phyloP scores from a whole-genome alignment of 2,329 filamentous ascomycete species.

The Juglanconis sp. region DNA sequence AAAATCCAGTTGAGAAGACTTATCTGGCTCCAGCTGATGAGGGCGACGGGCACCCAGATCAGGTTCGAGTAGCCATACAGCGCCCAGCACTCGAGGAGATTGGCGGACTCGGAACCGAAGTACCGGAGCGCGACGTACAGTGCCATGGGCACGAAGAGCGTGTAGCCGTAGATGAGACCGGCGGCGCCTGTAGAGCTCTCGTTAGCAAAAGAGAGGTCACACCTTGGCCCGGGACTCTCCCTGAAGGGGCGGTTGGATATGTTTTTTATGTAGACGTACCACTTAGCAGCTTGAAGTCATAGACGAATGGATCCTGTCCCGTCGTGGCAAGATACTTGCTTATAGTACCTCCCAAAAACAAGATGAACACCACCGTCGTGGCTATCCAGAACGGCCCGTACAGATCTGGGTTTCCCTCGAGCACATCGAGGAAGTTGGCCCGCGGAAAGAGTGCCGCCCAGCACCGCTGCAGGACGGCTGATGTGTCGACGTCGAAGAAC shows the following conservation, averaged over 20 bases:
- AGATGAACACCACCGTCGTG: conserved; percentile 90
- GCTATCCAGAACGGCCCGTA: conserved; percentile 99
- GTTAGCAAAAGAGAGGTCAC: neutral
- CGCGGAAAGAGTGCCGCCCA: conserved; percentile 85
- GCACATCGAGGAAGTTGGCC: conserved; percentile 91
- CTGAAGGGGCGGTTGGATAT: neutral
- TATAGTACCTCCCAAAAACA: conserved; percentile 94
- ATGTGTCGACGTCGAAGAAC: conserved; percentile 98
- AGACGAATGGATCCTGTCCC: conserved; percentile 72
- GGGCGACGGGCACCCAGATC: conserved; percentile 92
- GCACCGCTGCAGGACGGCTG: conserved; percentile 82
- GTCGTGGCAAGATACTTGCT: conserved; percentile 78
- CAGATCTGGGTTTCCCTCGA: conserved; percentile 93
- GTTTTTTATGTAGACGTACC: conserved; percentile 47
- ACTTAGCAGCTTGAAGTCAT: conserved; percentile 86
- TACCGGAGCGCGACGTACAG: conserved; percentile 89
- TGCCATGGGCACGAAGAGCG: conserved; percentile 75
- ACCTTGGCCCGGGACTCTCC: neutral
- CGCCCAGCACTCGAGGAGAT: conserved; percentile 91
- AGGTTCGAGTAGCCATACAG: conserved; percentile 96
- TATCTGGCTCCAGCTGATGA: conserved; percentile 86
- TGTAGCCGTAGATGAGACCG: conserved; percentile 94
- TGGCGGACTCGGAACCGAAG: conserved; percentile 91
- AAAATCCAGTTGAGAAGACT: conserved; percentile 90
- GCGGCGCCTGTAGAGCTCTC: conserved; percentile 60